Conservation (phyloP, 1,284 basidiomycete species). For the Pulveroboletus sp. region DNA sequence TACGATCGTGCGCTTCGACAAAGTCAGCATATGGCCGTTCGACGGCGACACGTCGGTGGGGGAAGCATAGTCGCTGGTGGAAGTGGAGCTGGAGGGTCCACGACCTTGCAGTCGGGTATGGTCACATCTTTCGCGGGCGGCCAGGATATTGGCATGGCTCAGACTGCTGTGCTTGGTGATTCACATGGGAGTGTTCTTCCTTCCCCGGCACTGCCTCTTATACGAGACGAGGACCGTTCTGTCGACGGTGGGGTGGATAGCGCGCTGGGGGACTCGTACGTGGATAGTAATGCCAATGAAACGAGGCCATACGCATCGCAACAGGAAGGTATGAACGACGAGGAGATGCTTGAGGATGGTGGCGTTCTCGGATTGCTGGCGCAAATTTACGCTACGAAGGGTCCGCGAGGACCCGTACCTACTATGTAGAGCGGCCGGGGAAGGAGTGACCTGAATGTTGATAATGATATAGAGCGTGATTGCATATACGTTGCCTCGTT, state of each 20-base stretch:
- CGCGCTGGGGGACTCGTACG: constrained; percentile 64
- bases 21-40: constrained; percentile 54
- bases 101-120: constrained; percentile 28
- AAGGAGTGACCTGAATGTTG: neutral
- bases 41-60: constrained; percentile 40
- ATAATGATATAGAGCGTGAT: neutral
- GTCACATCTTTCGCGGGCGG: constrained; percentile 18
- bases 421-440: constrained; percentile 36
- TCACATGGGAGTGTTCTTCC: constrained; percentile 52
- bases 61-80: constrained; percentile 37
- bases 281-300: constrained; percentile 51
- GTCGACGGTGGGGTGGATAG: constrained; percentile 55
- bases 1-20: constrained; percentile 73
- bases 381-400: constrained; percentile 71
- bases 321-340: constrained; percentile 52
- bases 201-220: constrained; percentile 19
- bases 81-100: constrained; percentile 18
- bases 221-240: constrained; percentile 45
- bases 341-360: constrained; percentile 56
- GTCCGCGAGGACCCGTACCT: constrained; percentile 44
- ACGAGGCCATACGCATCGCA: constrained; percentile 37
- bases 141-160: constrained; percentile 45
- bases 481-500: neutral
- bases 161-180: constrained; percentile 67
- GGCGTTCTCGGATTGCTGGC: constrained; percentile 74